A percentile compares a stretch with the other conserved stretches of the same genome.
phyloP scores from a whole-genome alignment of 768 basidiomycete species.

The Trametes cubensis region DNA sequence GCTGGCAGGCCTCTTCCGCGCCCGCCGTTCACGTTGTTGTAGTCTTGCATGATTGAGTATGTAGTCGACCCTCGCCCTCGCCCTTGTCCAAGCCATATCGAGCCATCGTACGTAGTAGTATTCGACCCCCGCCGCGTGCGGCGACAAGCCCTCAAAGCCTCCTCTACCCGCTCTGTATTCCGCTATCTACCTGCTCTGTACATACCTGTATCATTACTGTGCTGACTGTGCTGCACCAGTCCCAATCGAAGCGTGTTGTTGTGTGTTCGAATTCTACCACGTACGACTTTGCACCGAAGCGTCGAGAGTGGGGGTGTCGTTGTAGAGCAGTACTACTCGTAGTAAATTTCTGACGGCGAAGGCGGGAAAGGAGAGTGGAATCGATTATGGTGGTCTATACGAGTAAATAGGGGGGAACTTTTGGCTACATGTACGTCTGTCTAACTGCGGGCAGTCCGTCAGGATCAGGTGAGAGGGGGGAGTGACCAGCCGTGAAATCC shows the following conservation, averaged over 20 bases:
- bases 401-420: conserved; percentile 9
- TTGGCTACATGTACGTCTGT: conserved; percentile 16
- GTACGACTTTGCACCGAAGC: too few species aligned
- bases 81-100: too few species aligned
- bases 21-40: too few species aligned
- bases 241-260: not conserved
- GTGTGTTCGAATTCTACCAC: not conserved
- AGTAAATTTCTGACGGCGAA: too few species aligned
- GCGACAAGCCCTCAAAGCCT: not conserved
- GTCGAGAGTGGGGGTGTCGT: too few species aligned
- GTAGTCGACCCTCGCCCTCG: conserved; percentile 5
- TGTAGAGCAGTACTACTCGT: too few species aligned
- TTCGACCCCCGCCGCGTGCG: not conserved
- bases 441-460: not conserved
- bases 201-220: conserved; percentile 20
- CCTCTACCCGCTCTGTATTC: conserved; percentile 17
- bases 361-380: not conserved
- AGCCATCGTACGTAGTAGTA: conserved; percentile 7
- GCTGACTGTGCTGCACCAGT: conserved; percentile 15
- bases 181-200: conserved; percentile 27
- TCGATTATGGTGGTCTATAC: conserved; percentile 9
- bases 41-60: conserved; percentile 22
- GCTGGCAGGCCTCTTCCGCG: too few species aligned
- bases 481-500: too few species aligned
- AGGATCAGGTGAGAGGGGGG: not conserved